Evolutionary conservation across 495 filamentous ascomycete species (phyloP).

Genomic region (Extremus antarcticus): DNA sequence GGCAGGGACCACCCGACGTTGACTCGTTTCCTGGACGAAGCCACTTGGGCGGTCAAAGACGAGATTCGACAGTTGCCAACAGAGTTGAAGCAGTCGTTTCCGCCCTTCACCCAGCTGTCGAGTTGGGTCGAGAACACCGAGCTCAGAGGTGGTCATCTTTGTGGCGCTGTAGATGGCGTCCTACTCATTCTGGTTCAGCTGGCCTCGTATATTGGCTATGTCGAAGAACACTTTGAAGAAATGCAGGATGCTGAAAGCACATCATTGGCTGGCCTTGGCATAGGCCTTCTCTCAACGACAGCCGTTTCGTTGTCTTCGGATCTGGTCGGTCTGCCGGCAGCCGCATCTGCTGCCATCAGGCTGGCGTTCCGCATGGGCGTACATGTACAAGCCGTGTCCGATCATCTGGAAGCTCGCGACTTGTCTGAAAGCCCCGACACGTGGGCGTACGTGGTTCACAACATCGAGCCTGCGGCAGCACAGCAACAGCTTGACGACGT

Average conservation of each 20-base stretch:
- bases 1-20: constrained; percentile 28
- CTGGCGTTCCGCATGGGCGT: constrained; percentile 34
- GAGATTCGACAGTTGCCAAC: constrained; percentile 28
- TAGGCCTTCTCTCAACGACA: constrained; percentile 31
- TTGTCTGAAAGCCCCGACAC: constrained; percentile 14
- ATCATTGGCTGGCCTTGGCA: constrained; percentile 31
- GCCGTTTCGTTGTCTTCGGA: constrained; percentile 31
- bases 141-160: constrained; percentile 27
- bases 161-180: constrained; percentile 31
- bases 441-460: constrained; percentile 37
- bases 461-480: constrained; percentile 25
- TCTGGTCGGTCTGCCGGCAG: constrained; percentile 22
- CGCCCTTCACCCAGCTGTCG: constrained; percentile 32
- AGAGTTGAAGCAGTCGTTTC: constrained; percentile 24
- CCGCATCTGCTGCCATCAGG: constrained; percentile 28
- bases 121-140: constrained; percentile 26
- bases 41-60: constrained; percentile 28
- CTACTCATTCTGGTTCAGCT: constrained; percentile 32
- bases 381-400: constrained; percentile 28
- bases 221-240: constrained; percentile 20
- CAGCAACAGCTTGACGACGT: constrained; percentile 30
- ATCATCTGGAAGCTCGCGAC: constrained; percentile 28
- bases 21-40: constrained; percentile 31
- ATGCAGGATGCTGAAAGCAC: constrained; percentile 17
- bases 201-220: constrained; percentile 30